Evolutionary conservation across 768 basidiomycete genomes (phyloP), one percentile per base, ranked within the genome.

Genomic region (Obba rivulosa): DNA sequence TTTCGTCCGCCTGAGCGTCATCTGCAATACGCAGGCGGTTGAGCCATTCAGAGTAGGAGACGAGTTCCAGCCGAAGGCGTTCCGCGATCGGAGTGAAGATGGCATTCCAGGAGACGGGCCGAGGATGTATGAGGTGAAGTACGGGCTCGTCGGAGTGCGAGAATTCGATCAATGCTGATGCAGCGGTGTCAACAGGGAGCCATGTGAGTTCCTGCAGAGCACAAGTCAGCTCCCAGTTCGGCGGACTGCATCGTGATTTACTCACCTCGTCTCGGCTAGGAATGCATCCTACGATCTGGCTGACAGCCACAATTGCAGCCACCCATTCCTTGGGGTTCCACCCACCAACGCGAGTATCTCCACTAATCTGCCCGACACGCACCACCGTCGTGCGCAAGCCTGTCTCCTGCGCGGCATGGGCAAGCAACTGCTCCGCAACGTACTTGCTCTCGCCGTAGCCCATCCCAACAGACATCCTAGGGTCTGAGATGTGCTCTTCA

Each of bases 381-480:
- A 77, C 59, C 2, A 68, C 67, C 0, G 67, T 62, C 0, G 59
- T 60, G 7, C 62, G 62, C 3, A 77, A 48, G 2, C 69, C 64
- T 8, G 72, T 72, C 41, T 63, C 62, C 41, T 54, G 28, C 11
- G 48, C 51, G 2, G 60, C 63, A 8, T 35, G 48, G 3, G 58
- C 58, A 22, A 79, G 65, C 8, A 77, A 58, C 64, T 72, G 55
- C 57, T 77, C 75, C 0, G 68, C 52, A 3, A 69, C 51, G 50
- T 72, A 77, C 56, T 80, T 80, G 0, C 65, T 59, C 48, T 76
- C 75, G 11, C 72, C 66, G 41, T 79, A 79, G 0, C 77, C 78
- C 14, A 48, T 52, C 1, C 72, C 72, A 2, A 66, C 45, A 1
- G 73, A 69, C n/a, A 66, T 53, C 2, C 53, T 47, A 0, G 70